A percentile compares a stretch with the other conserved stretches of the same genome.
phyloP scores from a whole-genome alignment of 352 stramenopile species.

The Hyaloperonospora brassicae region DNA sequence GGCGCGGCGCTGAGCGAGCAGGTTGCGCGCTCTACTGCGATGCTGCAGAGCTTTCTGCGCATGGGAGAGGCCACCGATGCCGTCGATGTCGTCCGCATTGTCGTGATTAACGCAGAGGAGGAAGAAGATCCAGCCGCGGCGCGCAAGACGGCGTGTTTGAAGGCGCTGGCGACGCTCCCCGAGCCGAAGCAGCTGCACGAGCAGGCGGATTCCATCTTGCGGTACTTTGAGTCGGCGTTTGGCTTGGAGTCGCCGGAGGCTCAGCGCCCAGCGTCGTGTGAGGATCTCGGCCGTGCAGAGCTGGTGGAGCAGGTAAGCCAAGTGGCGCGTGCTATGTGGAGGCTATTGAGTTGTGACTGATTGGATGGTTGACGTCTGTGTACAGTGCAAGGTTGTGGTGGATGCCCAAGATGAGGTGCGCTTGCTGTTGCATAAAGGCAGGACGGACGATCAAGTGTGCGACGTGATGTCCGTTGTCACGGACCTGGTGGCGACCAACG shows the following conservation, averaged over 20 bases:
- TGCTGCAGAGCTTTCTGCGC: slow-evolving; percentile 33
- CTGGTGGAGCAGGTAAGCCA: slow-evolving; percentile 28
- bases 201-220: slow-evolving; percentile 28
- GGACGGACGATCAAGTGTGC: slow-evolving; percentile 45
- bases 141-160: slow-evolving; percentile 35
- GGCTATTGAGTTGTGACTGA: slow-evolving; percentile 3
- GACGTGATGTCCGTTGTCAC: slow-evolving; percentile 22
- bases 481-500: slow-evolving; percentile 26
- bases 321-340: slow-evolving; percentile 4
- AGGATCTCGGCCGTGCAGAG: slow-evolving; percentile 28
- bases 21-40: slow-evolving; percentile 17
- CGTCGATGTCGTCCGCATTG: slow-evolving; percentile 18
- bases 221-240: slow-evolving; percentile 34
- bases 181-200: slow-evolving; percentile 37
- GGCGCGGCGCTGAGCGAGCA: slow-evolving; percentile 10
- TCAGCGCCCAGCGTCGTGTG: slow-evolving; percentile 41
- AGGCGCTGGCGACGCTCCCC: slow-evolving; percentile 31
- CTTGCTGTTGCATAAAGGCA: slow-evolving; percentile 33
- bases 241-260: slow-evolving; percentile 36
- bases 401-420: slow-evolving; percentile 36
- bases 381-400: slow-evolving; percentile 35
- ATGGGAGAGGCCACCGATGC: slow-evolving; percentile 8
- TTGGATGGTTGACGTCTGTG: not conserved
- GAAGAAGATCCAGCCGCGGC: slow-evolving; percentile 18
- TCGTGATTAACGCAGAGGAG: slow-evolving; percentile 29